Base-by-base conservation (phyloP, 1,284 basidiomycete species). In the Veloporphyrellus conicus region DNA sequence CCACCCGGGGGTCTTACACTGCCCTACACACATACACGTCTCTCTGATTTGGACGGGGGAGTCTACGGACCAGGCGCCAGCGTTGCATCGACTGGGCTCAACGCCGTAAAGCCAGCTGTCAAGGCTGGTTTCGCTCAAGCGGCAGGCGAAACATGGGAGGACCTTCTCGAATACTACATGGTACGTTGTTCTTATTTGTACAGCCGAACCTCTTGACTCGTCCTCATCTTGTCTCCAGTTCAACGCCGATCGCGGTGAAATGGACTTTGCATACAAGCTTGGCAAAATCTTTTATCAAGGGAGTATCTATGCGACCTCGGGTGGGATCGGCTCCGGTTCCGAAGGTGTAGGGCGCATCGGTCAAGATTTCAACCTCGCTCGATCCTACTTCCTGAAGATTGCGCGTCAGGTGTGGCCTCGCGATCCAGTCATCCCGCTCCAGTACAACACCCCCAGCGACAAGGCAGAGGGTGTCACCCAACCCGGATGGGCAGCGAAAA, bases 201-300 rank as follows among this genome's bases (percentile, higher is more conserved):
- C 33, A n/a, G 16, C 34, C 8, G 28, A 3, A 14, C 9, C 11
- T 34, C 8, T 25, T 8, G 23, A 53, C 32, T 56, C 28, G 53
- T 51, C 3, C 32, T 56, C 28, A 54, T 51, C 3, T 49, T 34
- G 9, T n/a, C 16, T 45, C 6, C 44, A 91, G 87, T 97, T 93
- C 69, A 93, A 94, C 49, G 90, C 93, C 12, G 91, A 96, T 58
- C 81, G 91, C 15, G 89, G 88, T 15, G 90, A 93, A 59, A 80
- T 81, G 41, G 80, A 86, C 54, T 94, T 90, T 62, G 89, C 91
- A 1, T 90, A 87, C 64, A 82, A 88, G 19, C 78, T 97, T 2
- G 93, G 91, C 14, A 85, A 90, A 66, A 87, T 95, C n/a, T 94
- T 87, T 71, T 97, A 97, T 63, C 87, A 92, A 61, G 93, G 93